Percentiles rank a stretch among this genome's conserved stretches.
These are phyloP conservation scores for Chloromonas sp. DNA, from an alignment of 163 green algal species.

Conservation along the genomic window DNA sequence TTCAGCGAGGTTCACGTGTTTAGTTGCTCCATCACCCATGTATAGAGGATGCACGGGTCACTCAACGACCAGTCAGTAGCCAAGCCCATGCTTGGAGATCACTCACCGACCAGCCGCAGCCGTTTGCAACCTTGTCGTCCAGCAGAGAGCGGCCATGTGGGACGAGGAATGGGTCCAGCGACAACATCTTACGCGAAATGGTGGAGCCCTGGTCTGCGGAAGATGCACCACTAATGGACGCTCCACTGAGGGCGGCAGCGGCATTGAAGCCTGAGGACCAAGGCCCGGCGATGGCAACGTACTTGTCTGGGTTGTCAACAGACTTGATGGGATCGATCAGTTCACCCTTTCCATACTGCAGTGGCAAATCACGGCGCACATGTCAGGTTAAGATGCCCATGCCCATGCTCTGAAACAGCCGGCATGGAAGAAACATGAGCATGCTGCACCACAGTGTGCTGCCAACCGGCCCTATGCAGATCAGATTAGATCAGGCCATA, in stretches of 20 bases:
- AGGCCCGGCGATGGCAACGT: not conserved
- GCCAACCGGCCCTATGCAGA: no score
- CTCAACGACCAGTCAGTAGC: not conserved
- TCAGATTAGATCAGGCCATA: no score
- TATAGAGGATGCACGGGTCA: not conserved
- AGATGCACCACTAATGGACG: not conserved
- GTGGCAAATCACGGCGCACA: no score
- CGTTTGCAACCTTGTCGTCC: not conserved
- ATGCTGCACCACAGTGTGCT: no score
- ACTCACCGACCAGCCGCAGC: not conserved
- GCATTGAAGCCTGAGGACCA: not conserved
- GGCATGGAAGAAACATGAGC: no score
- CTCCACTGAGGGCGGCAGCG: not conserved
- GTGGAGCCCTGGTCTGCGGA: not conserved
- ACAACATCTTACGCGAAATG: not conserved
- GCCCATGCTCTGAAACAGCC: no score
- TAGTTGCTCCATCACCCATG: not conserved
- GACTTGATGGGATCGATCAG: not conserved
- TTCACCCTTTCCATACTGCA: not conserved
- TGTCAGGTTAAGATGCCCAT: no score
- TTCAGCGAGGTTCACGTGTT: not conserved
- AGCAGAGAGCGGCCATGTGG: not conserved
- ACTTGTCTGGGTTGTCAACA: not conserved
- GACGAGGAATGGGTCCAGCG: not conserved
- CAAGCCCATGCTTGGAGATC: no score